phyloP scores from a whole-genome alignment of 1,284 basidiomycete genomes.

The Ceratobasidium sp. region DNA sequence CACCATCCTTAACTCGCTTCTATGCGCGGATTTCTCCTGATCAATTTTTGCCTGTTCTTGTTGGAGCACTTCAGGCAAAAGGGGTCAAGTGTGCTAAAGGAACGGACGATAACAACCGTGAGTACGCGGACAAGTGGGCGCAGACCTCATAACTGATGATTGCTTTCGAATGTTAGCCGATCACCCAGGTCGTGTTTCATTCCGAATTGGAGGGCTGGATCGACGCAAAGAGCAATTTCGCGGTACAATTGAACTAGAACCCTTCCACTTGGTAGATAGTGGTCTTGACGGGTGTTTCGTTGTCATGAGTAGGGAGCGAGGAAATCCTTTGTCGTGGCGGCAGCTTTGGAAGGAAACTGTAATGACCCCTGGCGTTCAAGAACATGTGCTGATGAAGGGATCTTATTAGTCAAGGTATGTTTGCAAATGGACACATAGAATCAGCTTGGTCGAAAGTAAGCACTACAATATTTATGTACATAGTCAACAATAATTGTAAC shows the following conservation, averaged over 20 bases:
- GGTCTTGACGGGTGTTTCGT: constrained; percentile 35
- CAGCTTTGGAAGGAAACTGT: constrained; percentile 41
- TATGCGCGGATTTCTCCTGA: constrained; percentile 35
- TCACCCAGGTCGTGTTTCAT: constrained; percentile 20
- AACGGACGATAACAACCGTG: constrained; percentile 24
- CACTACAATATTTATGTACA: no score
- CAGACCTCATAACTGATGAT: no score
- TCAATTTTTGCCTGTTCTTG: constrained; percentile 25
- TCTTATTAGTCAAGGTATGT: background rate
- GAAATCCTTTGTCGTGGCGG: constrained; percentile 41
- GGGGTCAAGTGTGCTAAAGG: constrained; percentile 39
- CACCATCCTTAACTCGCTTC: constrained; percentile 42
- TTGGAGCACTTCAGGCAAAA: constrained; percentile 24
- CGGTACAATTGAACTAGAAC: constrained; percentile 41
- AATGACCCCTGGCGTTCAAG: constrained; percentile 10
- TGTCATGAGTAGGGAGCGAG: constrained; percentile 41
- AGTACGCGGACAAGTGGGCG: no score
- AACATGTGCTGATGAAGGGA: constrained; percentile 24
- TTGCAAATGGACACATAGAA: background rate
- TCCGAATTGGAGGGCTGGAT: constrained; percentile 41
- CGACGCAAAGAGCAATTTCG: constrained; percentile 40
- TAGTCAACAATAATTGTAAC: no score
- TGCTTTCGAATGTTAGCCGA: background rate
- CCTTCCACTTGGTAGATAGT: constrained; percentile 31
- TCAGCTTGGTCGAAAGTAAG: no score